Evolutionary conservation across 2,329 filamentous ascomycete species (phyloP), one percentile per base, ranked within the genome.

Genomic region (Cladophialophora bantiana): DNA sequence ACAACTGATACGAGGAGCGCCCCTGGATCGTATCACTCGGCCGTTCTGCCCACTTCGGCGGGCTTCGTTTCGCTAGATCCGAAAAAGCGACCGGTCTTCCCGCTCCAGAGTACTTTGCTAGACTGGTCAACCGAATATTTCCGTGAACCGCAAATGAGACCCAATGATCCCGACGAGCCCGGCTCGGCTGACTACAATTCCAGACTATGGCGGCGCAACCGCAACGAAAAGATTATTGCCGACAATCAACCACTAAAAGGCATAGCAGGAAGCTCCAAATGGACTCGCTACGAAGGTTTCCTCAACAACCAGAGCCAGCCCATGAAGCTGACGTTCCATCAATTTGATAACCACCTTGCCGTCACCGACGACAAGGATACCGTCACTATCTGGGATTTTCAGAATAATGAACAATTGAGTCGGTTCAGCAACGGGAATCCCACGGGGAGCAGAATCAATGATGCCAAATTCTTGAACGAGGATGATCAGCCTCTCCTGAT

Each of bases 101-200:
- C 95, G 1, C 78, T 99, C 18, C 86, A 86, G 67, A 97, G 93
- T 76, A 89, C 86, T 7, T 96, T 98, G 78, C 84, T 97, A 69
- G 92, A 97, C 70, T 99, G 94, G 94, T 97, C 94, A 3, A 93
- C 95, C 53, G 94, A 94, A 78, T 98, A 99, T 77, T 99, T 98
- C 84, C 92, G 94, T 35, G 94, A 98, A 78, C 95, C 95, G 36
- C 95, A 99, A 79, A 98, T 99, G 95, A 96, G 95, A 76, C 90
- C 93, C 2, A 94, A 91, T 65, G 95, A 99, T 77, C 92, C 94
- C 31, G 95, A 99, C 73, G 95, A 99, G 76, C 95, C 95, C 13
- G 95, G 95, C 38, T 97, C 93, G 75, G 92, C 92, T 15, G 94
- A 98, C 77, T 99, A 98, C 79, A 99, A 99, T 73, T 90, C 95